A percentile compares a stretch with the other conserved stretches of the same genome.
These are phyloP conservation scores for Hirsutella thompsonii DNA, from an alignment of 2,329 filamentous ascomycete species.

Conservation along the genomic window DNA sequence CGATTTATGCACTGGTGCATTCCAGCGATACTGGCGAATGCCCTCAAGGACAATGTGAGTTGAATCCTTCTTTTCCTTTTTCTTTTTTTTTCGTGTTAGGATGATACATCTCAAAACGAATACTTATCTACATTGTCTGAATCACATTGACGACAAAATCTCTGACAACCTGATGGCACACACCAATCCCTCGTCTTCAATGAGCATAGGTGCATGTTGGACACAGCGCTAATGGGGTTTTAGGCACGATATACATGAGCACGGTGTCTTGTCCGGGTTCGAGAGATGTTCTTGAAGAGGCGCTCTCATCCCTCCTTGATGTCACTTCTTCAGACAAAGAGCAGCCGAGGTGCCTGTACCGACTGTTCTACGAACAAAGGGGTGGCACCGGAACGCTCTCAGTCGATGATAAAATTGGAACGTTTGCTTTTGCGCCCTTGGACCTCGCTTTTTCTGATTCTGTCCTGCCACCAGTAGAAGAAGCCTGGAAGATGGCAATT, in stretches of 20 bases:
- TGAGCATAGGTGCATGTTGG: conserved; percentile 2
- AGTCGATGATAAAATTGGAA: conserved; percentile 30
- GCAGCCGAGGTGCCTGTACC: conserved; percentile 28
- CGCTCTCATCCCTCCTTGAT: conserved; percentile 28
- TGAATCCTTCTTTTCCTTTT: conserved; percentile 6
- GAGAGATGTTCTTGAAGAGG: conserved; percentile 21
- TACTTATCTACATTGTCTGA: conserved; percentile 99
- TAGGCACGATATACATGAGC: conserved; percentile 22
- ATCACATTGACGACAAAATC: conserved; percentile 71
- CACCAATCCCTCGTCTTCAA: conserved; percentile 7
- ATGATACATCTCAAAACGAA: conserved; percentile 66
- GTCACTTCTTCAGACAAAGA: conserved; percentile 15
- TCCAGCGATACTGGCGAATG: conserved; percentile 91
- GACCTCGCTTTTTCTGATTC: conserved; percentile 65
- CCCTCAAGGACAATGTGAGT: conserved; percentile 81
- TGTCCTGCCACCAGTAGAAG: conserved; percentile 51
- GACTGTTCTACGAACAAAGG: conserved; percentile 42
- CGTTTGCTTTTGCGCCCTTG: conserved; percentile 44
- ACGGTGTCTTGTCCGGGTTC: conserved; percentile 22
- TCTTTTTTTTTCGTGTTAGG: conserved; percentile 43
- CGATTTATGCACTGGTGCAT: conserved; percentile 56
- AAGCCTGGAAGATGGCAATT: conserved; percentile 55
- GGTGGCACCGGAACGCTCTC: conserved; percentile 13
- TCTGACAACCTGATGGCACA: conserved; percentile 78
- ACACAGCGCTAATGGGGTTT: conserved; percentile 8